Base-by-base conservation (phyloP, 192 early-diverging fungal genomes). In the Rhizoclosmatium globosum region DNA sequence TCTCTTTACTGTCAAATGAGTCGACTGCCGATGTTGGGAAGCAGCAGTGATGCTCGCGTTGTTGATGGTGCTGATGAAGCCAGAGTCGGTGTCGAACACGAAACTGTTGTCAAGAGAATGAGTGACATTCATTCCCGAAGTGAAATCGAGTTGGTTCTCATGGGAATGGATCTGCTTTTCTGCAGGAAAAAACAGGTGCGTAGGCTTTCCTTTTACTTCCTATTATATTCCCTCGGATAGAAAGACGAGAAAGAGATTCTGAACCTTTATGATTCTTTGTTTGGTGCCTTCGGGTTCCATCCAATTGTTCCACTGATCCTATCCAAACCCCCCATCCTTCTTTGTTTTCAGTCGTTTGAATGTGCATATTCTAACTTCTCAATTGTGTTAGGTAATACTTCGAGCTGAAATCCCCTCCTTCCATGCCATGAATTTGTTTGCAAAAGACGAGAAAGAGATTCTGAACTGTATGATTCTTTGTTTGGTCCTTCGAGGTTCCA, bases 141-240 rank as follows among this genome's bases (percentile, higher is more conserved):
- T 69, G 95, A 96, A 75, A 81, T 91, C 17, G 95, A 96, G 77
- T 81, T 98, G 79, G 81, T 94, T 60, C 88, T 96, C 64, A 89
- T 92, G 73, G 93, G 95, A 45, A 85, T 98, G 39, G 94, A 98
- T 73, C 84, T 94, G 72, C 86, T 97, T 87, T 95, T 98, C 84
- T 90, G 95, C 65, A 92, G 92, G 48, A 92, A 86, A 58, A 86
- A 82, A 73, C 76, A 89, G 81, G 85, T 86, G 41, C 31, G 79
- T 23, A 46, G n/a, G 39, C 53, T 77, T 68, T 77, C 9, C 42
- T 47, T 76, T 42, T 45, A 9, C 9, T 76, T 76, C 13, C 45
- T 72, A 3, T 58, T 58, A 72, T 13, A 46, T 68, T 68, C 41
- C 62, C 41, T 21, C 7, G 13, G 6, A 21, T 6, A 64, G 21